Evolutionary conservation across 139 green algal genomes (phyloP).

Genomic region (Yamagishiella unicocca): DNA sequence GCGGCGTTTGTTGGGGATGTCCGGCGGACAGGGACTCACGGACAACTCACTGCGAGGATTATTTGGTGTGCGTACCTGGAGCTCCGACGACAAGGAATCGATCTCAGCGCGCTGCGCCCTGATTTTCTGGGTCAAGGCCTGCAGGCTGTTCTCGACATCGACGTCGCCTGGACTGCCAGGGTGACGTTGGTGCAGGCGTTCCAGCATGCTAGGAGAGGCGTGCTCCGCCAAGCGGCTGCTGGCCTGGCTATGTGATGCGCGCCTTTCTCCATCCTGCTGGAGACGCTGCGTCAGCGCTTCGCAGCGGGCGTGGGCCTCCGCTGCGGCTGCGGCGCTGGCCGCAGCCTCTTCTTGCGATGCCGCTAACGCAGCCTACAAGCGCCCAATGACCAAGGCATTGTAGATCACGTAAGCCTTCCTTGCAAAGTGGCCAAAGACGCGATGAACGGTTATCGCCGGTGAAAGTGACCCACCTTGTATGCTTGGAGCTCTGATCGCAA

Average conservation of each 20-base stretch:
- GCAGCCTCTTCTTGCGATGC: conserved; percentile 34
- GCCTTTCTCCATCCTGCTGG: conserved; percentile 40
- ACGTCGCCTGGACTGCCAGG: neutral
- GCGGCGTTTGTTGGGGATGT: too few species aligned
- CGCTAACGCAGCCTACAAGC: conserved; percentile 8
- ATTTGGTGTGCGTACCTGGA: conserved; percentile 27
- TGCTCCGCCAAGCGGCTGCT: neutral
- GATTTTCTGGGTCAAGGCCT: conserved; percentile 17
- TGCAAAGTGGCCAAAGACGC: too few species aligned
- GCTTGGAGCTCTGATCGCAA: conserved; percentile 44
- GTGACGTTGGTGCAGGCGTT: neutral
- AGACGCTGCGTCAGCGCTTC: conserved; percentile 28
- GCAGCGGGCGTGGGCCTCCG: conserved; percentile 13
- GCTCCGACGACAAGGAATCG: neutral
- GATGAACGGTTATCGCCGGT: too few species aligned
- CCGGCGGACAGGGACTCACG: too few species aligned
- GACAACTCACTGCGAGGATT: too few species aligned
- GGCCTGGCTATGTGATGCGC: conserved; percentile 26
- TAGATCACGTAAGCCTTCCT: neutral
- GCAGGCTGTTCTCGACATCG: neutral
- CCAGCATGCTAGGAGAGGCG: conserved; percentile 25
- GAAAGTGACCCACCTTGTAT: conserved; percentile 33
- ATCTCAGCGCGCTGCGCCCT: conserved; percentile 20
- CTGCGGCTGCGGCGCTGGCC: conserved; percentile 15
- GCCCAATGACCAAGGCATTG: neutral